Percentiles rank a stretch among this genome's conserved stretches.
Conservation (phyloP, 257 asterid species). For the Solanum sitiens region DNA sequence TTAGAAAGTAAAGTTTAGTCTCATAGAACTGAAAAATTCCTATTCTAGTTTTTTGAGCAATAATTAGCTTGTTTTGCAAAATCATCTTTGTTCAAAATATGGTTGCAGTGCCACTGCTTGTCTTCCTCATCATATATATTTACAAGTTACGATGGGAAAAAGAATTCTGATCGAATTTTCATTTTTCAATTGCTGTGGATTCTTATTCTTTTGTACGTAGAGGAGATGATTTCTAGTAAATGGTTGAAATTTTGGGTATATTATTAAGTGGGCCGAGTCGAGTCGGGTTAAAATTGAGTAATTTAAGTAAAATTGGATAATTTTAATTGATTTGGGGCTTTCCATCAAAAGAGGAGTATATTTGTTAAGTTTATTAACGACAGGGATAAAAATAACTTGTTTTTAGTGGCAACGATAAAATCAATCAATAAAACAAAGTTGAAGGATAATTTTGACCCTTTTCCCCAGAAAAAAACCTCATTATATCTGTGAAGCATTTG, state of each 20-base stretch:
- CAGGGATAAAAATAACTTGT: fast-evolving
- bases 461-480: too few species aligned
- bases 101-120: neutral
- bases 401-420: too few species aligned
- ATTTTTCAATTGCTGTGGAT: neutral
- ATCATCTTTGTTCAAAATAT: neutral
- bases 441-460: too few species aligned
- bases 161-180: neutral
- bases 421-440: too few species aligned
- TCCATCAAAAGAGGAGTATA: fast-evolving
- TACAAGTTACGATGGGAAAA: neutral
- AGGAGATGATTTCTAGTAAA: too few species aligned
- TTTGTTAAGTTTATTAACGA: fast-evolving
- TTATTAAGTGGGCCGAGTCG: too few species aligned
- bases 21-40: neutral
- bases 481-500: too few species aligned
- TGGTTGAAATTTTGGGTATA: too few species aligned
- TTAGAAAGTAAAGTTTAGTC: neutral
- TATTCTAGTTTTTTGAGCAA: neutral
- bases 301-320: too few species aligned
- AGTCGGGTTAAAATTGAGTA: too few species aligned
- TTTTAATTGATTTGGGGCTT: too few species aligned
- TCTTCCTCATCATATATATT: neutral
- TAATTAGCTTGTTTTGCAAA: neutral
- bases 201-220: neutral